phyloP scores from a whole-genome alignment of 805 yeast genomes.

The Yueomyces sp. region DNA sequence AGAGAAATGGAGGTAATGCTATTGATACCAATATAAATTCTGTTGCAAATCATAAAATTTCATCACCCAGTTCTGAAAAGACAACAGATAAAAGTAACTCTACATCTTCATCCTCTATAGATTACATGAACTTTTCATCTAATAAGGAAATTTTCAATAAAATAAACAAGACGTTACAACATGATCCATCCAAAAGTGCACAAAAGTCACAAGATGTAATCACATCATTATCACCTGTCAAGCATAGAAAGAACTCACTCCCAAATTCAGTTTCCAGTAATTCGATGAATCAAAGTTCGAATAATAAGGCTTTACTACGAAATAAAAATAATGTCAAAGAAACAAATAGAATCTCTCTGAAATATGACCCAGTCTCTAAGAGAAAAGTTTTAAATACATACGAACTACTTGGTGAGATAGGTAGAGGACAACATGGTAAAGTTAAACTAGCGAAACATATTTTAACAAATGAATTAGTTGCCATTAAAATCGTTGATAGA shows the following conservation, averaged over 20 bases:
- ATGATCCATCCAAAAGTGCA: not conserved
- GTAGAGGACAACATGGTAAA: slow-evolving; percentile 97
- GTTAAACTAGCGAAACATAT: slow-evolving; percentile 81
- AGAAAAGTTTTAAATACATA: slow-evolving; percentile 78
- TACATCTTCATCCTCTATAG: not conserved
- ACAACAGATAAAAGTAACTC: not conserved
- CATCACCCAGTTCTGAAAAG: not conserved
- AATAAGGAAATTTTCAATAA: too few species aligned
- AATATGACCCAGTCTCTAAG: slow-evolving; percentile 77
- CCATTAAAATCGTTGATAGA: slow-evolving; percentile 85
- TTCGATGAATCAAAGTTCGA: not conserved
- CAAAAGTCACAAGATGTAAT: not conserved
- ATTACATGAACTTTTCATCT: not conserved
- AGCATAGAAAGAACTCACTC: not conserved
- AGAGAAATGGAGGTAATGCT: too few species aligned
- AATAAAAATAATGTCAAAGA: slow-evolving; percentile 47
- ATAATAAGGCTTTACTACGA: not conserved
- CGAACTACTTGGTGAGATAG: slow-evolving; percentile 77
- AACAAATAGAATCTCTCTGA: slow-evolving; percentile 64
- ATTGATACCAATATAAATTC: too few species aligned
- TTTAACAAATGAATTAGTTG: slow-evolving; percentile 54
- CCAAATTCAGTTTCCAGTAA: not conserved
- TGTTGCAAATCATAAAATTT: too few species aligned
- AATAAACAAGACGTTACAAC: too few species aligned
- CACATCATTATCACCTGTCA: not conserved